A percentile compares a stretch with the other conserved stretches of the same genome.
These are phyloP conservation scores for Pichia insulana DNA, from an alignment of 805 yeast genomes.

Conservation along the genomic window DNA sequence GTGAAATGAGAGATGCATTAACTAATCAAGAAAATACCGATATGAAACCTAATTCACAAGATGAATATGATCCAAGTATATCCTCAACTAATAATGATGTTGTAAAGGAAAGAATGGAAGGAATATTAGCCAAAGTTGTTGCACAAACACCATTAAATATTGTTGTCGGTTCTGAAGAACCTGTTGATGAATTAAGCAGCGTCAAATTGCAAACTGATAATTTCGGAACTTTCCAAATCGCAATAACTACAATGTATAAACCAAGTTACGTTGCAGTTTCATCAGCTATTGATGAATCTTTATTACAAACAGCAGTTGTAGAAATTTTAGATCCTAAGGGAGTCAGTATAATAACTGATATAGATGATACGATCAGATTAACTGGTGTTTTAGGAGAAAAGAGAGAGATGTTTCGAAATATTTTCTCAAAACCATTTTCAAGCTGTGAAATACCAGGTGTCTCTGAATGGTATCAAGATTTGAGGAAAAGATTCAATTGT, in stretches of 20 bases:
- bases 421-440: conserved; percentile 55
- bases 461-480: conserved; percentile 56
- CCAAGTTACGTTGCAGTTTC: conserved; percentile 54
- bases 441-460: conserved; percentile 73
- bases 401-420: conserved; percentile 70
- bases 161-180: conserved; percentile 43
- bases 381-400: conserved; percentile 90
- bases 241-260: conserved; percentile 44
- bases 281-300: conserved; percentile 37
- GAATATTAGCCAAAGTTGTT: conserved; percentile 61
- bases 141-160: conserved; percentile 47
- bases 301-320: conserved; percentile 38
- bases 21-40: conserved; percentile 20
- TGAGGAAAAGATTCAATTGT: conserved; percentile 35
- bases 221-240: conserved; percentile 56
- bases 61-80: conserved; percentile 17
- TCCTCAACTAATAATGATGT: conserved; percentile 21
- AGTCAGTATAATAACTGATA: conserved; percentile 74
- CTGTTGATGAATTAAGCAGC: conserved; percentile 23
- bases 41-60: conserved; percentile 3
- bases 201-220: conserved; percentile 45
- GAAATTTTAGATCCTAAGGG: conserved; percentile 38
- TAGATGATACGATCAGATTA: conserved; percentile 86
- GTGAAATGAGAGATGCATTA: conserved; percentile 29
- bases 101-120: conserved; percentile 56